A percentile compares a stretch with the other conserved stretches of the same genome.
Conservation (phyloP, 345 rosid genomes). For the Viola odorata region DNA sequence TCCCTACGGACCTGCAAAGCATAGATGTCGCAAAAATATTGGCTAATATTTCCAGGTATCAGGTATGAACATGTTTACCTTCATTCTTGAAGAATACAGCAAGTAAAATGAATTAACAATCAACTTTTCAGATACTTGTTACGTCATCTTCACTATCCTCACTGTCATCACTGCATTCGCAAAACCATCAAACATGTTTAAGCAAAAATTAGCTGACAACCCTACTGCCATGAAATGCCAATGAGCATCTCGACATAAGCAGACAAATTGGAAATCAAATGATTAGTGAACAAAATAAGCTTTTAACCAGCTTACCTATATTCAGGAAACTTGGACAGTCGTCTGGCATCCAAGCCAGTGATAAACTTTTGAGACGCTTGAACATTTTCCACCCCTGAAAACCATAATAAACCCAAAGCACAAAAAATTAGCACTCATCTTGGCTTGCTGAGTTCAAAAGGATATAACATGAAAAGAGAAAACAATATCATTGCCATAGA, state of each 20-base stretch:
- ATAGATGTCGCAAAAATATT: not conserved
- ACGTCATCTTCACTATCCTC: conserved; percentile 63
- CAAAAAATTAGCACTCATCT: not conserved
- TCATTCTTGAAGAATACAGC: conserved; percentile 1
- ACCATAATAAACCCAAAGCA: not conserved
- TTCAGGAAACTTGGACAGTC: conserved; percentile 69
- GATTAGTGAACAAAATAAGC: not conserved
- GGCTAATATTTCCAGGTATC: conserved; percentile 1
- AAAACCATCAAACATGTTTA: not conserved
- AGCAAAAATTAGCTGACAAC: not conserved
- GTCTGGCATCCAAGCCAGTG: conserved; percentile 95
- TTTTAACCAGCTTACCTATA: conserved; percentile 42
- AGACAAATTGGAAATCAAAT: not conserved
- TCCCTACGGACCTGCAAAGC: conserved; percentile 9
- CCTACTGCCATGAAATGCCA: not conserved
- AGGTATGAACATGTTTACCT: not conserved
- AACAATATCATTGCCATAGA: not conserved
- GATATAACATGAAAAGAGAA: not conserved
- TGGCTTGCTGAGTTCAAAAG: not conserved
- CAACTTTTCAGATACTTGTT: conserved; percentile 37
- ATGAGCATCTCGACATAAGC: not conserved
- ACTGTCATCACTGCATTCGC: conserved; percentile 65
- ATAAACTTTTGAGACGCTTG: conserved; percentile 85
- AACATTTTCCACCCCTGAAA: conserved; percentile 64
- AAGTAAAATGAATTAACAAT: not conserved